phyloP scores from a whole-genome alignment of 1,284 basidiomycete genomes.

The Cryptococcus sp. region DNA sequence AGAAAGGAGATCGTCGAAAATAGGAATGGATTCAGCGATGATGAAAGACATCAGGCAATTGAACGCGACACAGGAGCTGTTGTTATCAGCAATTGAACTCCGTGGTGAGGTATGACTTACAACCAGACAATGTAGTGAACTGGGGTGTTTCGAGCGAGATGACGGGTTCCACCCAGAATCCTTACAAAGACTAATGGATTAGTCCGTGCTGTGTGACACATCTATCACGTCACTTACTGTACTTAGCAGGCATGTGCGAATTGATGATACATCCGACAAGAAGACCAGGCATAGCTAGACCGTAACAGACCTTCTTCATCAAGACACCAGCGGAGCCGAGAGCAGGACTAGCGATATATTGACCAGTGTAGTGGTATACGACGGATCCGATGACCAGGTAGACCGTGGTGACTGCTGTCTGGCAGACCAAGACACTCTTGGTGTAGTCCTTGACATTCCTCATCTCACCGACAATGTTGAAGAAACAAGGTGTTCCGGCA shows the following conservation, averaged over 20 bases:
- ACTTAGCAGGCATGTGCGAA: constrained; percentile 27
- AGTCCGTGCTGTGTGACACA: constrained; percentile 28
- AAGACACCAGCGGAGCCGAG: constrained; percentile 44
- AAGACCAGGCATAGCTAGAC: constrained; percentile 25
- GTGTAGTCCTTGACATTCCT: constrained; percentile 27
- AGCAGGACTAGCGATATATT: constrained; percentile 42
- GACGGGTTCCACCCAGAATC: constrained; percentile 55
- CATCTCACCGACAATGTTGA: constrained; percentile 48
- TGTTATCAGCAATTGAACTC: background rate
- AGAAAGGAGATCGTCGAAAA: constrained; percentile 22
- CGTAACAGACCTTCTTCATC: constrained; percentile 32
- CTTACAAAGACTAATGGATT: constrained; percentile 59
- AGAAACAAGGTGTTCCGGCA: constrained; percentile 35
- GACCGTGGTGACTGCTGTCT: constrained; percentile 27
- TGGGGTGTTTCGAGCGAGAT: constrained; percentile 58
- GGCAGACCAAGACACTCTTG: constrained; percentile 19
- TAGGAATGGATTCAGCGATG: constrained; percentile 18
- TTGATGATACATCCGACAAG: constrained; percentile 27
- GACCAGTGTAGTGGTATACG: constrained; percentile 30
- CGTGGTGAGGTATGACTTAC: constrained; percentile 33
- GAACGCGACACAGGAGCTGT: background rate
- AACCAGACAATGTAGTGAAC: constrained; percentile 59
- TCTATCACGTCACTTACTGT: constrained; percentile 12
- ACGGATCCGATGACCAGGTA: constrained; percentile 23
- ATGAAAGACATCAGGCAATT: constrained; percentile 9